Base-by-base conservation (phyloP, 306 rosid genomes). In the Carpinus fangiana region DNA sequence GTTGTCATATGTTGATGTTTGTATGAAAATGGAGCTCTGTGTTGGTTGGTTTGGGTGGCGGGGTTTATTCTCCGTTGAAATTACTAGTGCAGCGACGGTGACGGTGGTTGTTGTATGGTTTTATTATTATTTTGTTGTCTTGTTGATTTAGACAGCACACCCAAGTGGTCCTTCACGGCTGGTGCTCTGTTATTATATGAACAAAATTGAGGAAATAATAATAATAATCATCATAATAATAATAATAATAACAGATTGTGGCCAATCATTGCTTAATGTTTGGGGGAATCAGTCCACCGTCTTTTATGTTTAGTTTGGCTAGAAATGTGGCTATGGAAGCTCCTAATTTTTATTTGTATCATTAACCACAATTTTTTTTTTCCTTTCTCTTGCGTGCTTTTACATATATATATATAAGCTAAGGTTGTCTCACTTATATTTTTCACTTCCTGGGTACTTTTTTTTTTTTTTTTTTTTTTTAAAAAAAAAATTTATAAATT, bases 161-260 rank as follows among this genome's bases (percentile, higher is more conserved):
- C 61, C 53, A 9, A 85, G 68, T 73, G 34, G 73, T 23, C 52
- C 43, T 77, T 73, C 82, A 60, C 55, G 83, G 26, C 16, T 81
- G 78, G 80, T 53, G 38, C 41, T 84, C 67, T 52, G 70, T 73
- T 52, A 48, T 31, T 57, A 52, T 6, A 47, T 47, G 51, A 47
- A 47, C 11, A 47, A 47, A 47, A 47, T 2, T 52, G 0, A 48
- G 0, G 13, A 16, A 16, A 13, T 14, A 31, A 52, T 12, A 4
- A 16, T n/a, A n/a, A 7, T 1, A 9, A 8, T 5, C 2, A 28
- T 28, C 1, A 51, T 12, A 4, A 16, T n/a, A n/a, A 7, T 1
- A n/a, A 7, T 1, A 20, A 8, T 5, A 9, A 11, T 8, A 57
- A n/a, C 14, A 57, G 14, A 23, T 11, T 9, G 5, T 59, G 12